Evolutionary conservation across 495 filamentous ascomycete genomes (phyloP), one percentile per base, ranked within the genome.

Genomic region (Penicillium tannophilum): DNA sequence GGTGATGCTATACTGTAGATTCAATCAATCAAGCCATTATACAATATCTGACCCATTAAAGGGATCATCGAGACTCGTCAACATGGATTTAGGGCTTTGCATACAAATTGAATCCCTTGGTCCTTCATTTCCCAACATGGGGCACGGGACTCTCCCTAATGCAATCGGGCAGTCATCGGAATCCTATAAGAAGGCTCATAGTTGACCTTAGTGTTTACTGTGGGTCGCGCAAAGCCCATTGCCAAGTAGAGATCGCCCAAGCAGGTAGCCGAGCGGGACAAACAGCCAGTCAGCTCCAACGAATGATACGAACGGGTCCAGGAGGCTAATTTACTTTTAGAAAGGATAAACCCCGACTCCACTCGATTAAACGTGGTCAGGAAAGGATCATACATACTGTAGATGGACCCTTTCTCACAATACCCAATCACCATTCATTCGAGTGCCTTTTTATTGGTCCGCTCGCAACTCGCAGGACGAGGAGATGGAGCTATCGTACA

Each of bases 211-310:
- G 33, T 9, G 10, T 12, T 14, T 3, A 14, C 12, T 36, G 33
- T 45, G 42, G 42, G 42, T 45, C 42, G 9, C 33, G 33, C 33
- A 36, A 36, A 36, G 33, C 33, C 33, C 33, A 36, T 28, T 28
- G 28, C 28, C 28, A 42, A 42, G 39, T 45, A 45, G 17, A 45
- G 42, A 45, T 45, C 42, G 42, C n/a, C 42, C 33, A 36, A 20
- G 17, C n/a, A 45, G 17, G 20, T 45, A 12, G 12, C 45, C 14
- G 23, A 28, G 14, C 23, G 20, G 45, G 45, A 47, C 2, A 47
- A 0, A 26, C 5, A 16, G 9, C 45, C 45, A 47, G 16, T 44
- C 42, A 20, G 16, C 8, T 9, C 42, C 0, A 19, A 44, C 11
- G 6, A 28, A 12, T 14, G 19, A 28, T 26, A 23, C 7, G 8